These are phyloP conservation scores for Phalaenopsis equestris DNA, from an alignment of 106 monocot genomes.

Conservation along the genomic window DNA sequence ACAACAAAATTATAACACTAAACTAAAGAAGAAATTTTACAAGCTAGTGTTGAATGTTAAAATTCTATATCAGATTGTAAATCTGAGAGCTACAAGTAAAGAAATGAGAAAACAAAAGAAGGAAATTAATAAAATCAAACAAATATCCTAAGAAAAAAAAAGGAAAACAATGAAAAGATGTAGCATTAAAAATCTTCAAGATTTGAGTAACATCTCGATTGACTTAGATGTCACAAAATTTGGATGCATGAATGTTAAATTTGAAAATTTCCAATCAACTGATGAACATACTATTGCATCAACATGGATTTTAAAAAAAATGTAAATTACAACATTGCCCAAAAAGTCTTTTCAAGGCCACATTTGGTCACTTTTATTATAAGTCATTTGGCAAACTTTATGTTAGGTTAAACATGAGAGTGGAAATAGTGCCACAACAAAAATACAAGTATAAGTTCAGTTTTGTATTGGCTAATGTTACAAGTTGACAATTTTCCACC, in stretches of 20 bases:
- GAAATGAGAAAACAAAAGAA: not conserved
- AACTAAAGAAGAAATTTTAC: slow-evolving; percentile 1
- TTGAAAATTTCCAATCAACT: not conserved
- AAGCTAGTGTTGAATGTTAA: not conserved
- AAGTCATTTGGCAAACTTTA: not conserved
- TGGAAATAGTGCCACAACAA: not conserved
- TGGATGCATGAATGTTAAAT: not conserved
- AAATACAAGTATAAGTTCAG: too few relatives aligned
- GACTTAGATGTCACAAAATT: not conserved
- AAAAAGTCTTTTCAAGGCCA: not conserved
- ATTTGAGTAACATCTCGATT: not conserved
- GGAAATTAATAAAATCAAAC: not conserved
- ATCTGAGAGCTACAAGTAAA: not conserved
- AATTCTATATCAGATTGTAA: not conserved
- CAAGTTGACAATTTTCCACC: too few relatives aligned
- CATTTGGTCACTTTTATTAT: not conserved
- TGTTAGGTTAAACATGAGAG: not conserved
- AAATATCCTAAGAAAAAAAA: not conserved
- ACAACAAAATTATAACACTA: not conserved
- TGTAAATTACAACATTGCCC: not conserved
- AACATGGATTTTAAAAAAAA: not conserved
- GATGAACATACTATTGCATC: not conserved
- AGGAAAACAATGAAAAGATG: not conserved
- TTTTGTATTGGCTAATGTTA: too few relatives aligned
- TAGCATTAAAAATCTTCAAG: not conserved